These are phyloP conservation scores for Aspergillus quadricinctus DNA, from an alignment of 2,329 filamentous ascomycete species.

Conservation along the genomic window DNA sequence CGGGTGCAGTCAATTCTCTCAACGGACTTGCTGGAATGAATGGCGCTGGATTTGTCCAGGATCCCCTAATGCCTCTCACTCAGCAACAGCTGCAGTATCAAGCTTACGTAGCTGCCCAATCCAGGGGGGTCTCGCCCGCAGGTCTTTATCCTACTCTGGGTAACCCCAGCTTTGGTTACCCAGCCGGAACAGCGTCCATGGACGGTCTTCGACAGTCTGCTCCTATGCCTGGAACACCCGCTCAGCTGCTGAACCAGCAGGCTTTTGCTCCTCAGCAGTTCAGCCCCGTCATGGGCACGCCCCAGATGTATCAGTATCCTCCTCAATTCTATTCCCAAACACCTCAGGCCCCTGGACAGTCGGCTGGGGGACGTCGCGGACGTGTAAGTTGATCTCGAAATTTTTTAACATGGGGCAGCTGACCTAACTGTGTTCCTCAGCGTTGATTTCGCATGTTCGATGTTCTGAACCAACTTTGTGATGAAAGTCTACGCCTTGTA, in stretches of 20 bases:
- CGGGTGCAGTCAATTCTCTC: constrained; percentile 20
- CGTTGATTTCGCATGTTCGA: constrained; percentile 28
- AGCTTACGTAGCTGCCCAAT: constrained; percentile 47
- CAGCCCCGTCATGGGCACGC: constrained; percentile 40
- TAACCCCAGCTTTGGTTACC: constrained; percentile 41
- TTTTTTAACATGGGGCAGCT: constrained; percentile 5
- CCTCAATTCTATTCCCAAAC: constrained; percentile 47
- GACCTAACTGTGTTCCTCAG: constrained; percentile 16
- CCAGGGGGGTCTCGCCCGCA: constrained; percentile 38
- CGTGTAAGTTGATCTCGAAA: constrained; percentile 42
- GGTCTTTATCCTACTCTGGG: constrained; percentile 47
- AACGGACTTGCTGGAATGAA: constrained; percentile 28
- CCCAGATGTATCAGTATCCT: constrained; percentile 51
- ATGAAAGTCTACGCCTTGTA: constrained; percentile 30
- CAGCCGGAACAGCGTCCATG: constrained; percentile 37
- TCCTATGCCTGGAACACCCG: constrained; percentile 31
- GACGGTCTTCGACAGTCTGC: constrained; percentile 30
- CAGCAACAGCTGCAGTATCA: constrained; percentile 57
- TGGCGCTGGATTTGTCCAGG: constrained; percentile 34
- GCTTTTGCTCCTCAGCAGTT: constrained; percentile 43
- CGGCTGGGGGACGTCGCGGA: constrained; percentile 50
- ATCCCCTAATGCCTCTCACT: constrained; percentile 38
- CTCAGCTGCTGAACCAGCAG: constrained; percentile 46
- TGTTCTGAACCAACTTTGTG: constrained; percentile 25
- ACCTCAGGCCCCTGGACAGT: constrained; percentile 41